Evolutionary conservation across 176 grass and related monocot genomes (phyloP), one percentile per base, ranked within the genome.

Genomic region (Zoysia japonica): DNA sequence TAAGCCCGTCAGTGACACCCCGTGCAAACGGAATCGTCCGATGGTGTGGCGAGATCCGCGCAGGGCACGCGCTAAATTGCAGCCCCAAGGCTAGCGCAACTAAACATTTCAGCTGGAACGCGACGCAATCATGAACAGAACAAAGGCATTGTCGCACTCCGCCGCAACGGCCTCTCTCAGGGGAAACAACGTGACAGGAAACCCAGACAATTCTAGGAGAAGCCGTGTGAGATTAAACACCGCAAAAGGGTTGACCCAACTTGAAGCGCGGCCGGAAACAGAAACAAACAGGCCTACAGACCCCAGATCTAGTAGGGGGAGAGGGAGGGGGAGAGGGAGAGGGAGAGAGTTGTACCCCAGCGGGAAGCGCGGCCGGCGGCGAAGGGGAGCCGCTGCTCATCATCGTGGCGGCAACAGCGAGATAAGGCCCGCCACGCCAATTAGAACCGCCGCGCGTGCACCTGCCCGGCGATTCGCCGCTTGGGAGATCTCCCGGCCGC

Each of bases 371-470:
- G 36, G 78, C 36, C 62, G 62, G 82, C 78, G 73, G 38, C 59
- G 67, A 5, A 47, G 73, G 61, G 20, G 78, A 61, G 61, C 35
- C 71, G 72, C 49, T 78, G 76, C 64, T 89, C 87, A 85, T 89
- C 83, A 78, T 85, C 28, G 73, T 62, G 61, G 60, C 6, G 67
- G 10, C 67, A 7, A 43, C 59, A n/a, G 66, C 49, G 16, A 56
- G 51, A 61, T 59, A 50, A 85, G 72, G 71, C 52, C 53, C 51
- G 12, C 42, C 11, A 52, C 69, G 44, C 43, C 7, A 41, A 60
- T 83, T 67, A 40, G 35, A 55, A 50, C 20, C 48, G 36, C 51
- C 72, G 52, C 71, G 40, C n/a, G 62, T 35, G 6, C 43, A 37
- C 50, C 12, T 28, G 80, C 80, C 44, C 80, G 16, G 68, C 11